phyloP scores from a whole-genome alignment of 2,329 filamentous ascomycete species.

The Blastomyces emzantsi region DNA sequence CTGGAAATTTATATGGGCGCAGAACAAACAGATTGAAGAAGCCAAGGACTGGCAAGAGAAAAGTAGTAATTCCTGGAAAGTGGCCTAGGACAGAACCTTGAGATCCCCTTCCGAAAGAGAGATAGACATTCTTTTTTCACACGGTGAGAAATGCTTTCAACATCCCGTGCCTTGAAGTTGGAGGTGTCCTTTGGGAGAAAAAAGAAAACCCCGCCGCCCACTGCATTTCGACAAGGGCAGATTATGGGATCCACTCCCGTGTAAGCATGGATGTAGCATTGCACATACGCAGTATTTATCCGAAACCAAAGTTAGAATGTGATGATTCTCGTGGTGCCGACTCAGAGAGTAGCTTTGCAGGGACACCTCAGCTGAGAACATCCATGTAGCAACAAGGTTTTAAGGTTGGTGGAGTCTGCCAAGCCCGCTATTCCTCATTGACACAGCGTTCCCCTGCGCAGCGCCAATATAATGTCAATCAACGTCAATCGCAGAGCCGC shows the following conservation, averaged over 20 bases:
- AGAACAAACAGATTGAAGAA: neutral
- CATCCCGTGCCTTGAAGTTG: neutral
- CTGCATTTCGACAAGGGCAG: neutral
- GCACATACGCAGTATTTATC: too few relatives aligned
- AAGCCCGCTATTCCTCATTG: neutral
- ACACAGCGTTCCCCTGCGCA: neutral
- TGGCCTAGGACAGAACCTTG: neutral
- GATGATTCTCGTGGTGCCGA: neutral
- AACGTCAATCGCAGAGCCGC: slow-evolving; percentile 2
- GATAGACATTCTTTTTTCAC: neutral
- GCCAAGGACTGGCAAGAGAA: neutral
- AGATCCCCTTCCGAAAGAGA: neutral
- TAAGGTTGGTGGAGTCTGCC: slow-evolving; percentile 1
- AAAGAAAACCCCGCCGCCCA: neutral
- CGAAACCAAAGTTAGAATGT: neutral
- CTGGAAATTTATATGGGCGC: neutral
- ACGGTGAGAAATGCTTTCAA: neutral
- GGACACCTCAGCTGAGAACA: neutral
- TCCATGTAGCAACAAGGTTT: neutral
- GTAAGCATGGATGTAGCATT: too few relatives aligned
- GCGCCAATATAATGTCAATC: neutral
- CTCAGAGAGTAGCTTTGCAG: neutral
- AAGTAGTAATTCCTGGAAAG: neutral
- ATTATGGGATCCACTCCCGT: neutral
- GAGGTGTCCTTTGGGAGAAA: neutral